Percentiles rank a stretch among this genome's conserved stretches.
Conservation (phyloP, 331 rosid species). For the Quercus tomentella region DNA sequence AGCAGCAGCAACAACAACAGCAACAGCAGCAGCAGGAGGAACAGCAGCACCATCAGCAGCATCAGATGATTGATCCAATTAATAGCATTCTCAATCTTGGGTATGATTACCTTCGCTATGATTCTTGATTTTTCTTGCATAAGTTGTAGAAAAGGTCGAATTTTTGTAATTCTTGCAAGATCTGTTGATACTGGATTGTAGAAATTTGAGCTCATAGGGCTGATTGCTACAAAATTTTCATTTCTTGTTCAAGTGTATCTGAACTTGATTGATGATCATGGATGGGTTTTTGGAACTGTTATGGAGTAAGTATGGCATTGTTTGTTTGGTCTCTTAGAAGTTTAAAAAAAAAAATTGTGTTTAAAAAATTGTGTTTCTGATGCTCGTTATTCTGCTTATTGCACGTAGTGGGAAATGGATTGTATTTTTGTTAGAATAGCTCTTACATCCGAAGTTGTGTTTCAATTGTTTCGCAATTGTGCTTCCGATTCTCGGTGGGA, state of each 20-base stretch:
- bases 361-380: background rate
- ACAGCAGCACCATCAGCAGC: constrained; percentile 57
- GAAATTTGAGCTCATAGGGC: background rate
- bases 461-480: background rate
- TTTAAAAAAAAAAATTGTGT: background rate
- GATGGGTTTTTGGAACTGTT: too few relatives aligned
- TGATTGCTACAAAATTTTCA: background rate
- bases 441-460: background rate
- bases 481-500: background rate
- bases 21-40: constrained; percentile 36
- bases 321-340: background rate
- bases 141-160: background rate
- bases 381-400: background rate
- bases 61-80: constrained; percentile 88
- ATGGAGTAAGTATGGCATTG: background rate
- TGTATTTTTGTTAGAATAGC: constrained; percentile 15
- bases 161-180: background rate
- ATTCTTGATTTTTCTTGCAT: background rate
- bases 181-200: background rate
- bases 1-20: constrained; percentile 38
- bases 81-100: constrained; percentile 85
- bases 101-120: constrained; percentile 33
- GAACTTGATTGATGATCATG: too few relatives aligned
- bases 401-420: background rate
- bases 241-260: background rate